Evolutionary conservation across 371 early-diverging fungal genomes (phyloP).

Genomic region (Syncephalastrum sp.): DNA sequence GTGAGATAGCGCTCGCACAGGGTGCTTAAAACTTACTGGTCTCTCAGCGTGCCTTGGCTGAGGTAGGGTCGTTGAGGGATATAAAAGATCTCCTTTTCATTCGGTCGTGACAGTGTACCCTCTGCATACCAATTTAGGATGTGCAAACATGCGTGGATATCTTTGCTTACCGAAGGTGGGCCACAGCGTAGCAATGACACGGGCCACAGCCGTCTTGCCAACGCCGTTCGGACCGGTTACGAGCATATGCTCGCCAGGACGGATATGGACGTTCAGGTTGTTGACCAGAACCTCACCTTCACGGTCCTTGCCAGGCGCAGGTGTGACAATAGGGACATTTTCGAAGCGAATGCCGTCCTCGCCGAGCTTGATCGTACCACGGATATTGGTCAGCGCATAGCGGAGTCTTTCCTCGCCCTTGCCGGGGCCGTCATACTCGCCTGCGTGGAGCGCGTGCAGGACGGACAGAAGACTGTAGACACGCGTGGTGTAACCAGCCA

Average conservation of each 20-base stretch:
- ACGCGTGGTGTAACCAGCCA: constrained; percentile 84
- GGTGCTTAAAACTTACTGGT: constrained; percentile 57
- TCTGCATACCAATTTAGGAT: constrained; percentile 17
- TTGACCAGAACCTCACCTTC: constrained; percentile 70
- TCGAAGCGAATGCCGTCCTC: constrained; percentile 56
- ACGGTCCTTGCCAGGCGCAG: constrained; percentile 58
- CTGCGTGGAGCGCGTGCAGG: constrained; percentile 57
- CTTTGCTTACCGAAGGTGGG: constrained; percentile 64
- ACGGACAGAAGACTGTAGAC: constrained; percentile 77
- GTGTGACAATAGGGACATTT: constrained; percentile 67
- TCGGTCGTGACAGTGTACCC: constrained; percentile 70
- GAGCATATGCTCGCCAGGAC: constrained; percentile 66
- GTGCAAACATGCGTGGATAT: not conserved
- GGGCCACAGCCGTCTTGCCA: constrained; percentile 79
- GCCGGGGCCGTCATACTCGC: constrained; percentile 39
- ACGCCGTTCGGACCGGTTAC: constrained; percentile 84
- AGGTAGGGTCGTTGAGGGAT: constrained; percentile 92
- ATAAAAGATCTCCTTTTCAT: constrained; percentile 72
- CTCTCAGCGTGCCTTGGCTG: constrained; percentile 79
- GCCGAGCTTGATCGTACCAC: constrained; percentile 46
- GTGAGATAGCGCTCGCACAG: not conserved
- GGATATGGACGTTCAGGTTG: constrained; percentile 57
- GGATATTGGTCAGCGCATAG: constrained; percentile 52
- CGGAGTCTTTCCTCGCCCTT: constrained; percentile 11
- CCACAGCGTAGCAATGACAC: constrained; percentile 88